These are phyloP conservation scores for Spathaspora gorwiae DNA, from an alignment of 805 yeast genomes.

Conservation along the genomic window DNA sequence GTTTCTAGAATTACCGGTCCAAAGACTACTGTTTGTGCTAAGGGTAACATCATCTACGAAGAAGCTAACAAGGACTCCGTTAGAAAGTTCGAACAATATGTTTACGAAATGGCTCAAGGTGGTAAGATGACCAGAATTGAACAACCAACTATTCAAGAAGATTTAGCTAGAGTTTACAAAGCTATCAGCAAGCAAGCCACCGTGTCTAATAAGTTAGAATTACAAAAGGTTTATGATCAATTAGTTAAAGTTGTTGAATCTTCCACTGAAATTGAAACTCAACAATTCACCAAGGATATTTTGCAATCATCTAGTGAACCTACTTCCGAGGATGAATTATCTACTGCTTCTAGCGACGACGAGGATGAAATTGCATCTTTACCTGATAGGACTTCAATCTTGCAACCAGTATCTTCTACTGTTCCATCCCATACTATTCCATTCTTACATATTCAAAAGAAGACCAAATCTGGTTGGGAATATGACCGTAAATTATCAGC, in stretches of 20 bases:
- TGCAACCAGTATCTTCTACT: constrained; percentile 67
- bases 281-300: constrained; percentile 54
- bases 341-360: constrained; percentile 42
- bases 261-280: constrained; percentile 66
- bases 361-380: constrained; percentile 85
- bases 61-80: constrained; percentile 88
- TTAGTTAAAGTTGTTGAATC: constrained; percentile 65
- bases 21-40: constrained; percentile 77
- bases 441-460: constrained; percentile 87
- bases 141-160: constrained; percentile 80
- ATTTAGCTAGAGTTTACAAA: constrained; percentile 75
- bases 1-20: constrained; percentile 95
- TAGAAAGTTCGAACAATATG: constrained; percentile 93
- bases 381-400: constrained; percentile 63
- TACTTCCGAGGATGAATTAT: constrained; percentile 31
- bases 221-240: constrained; percentile 67
- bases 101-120: constrained; percentile 94
- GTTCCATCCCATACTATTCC: constrained; percentile 86
- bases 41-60: constrained; percentile 80
- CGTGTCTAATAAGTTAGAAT: constrained; percentile 59
- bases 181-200: constrained; percentile 70
- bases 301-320: constrained; percentile 44
- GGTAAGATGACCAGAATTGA: constrained; percentile 68
- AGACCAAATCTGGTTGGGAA: constrained; percentile 72
- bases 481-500: constrained; percentile 79